Evolutionary conservation across 2,329 filamentous ascomycete species (phyloP), one percentile per base, ranked within the genome.

Genomic region (Venturia effusa): DNA sequence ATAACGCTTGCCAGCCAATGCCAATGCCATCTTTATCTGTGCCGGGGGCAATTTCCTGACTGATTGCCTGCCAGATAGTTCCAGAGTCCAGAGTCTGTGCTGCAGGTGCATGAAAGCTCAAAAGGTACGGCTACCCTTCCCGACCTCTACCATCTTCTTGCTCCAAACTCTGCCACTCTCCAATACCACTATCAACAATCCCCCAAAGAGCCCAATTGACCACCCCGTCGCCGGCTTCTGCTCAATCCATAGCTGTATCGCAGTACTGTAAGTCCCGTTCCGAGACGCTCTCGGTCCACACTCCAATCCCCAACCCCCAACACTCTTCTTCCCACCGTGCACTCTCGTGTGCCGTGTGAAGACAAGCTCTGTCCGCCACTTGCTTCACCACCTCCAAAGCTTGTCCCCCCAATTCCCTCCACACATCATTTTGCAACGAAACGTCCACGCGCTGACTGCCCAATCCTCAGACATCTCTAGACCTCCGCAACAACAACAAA

Each of bases 381-480:
- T 30, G 10, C 48, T 55, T 57, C 51, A 34, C 19, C 17, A 22
- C 22, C 27, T 17, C 27, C 13, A 7, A 19, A 55, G 30, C 51
- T 32, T 55, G 24, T 54, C 22, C 34, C 27, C 51, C 51, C 7
- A 34, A 4, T 10, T 24, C 15, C 17, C 24, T 34, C 51, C 13
- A 17, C 45, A 13, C 27, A 22, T 11, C 51, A 34, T 55, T 7
- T n/a, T n/a, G 17, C 30, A 34, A 11, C 4, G 15, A 34, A 55
- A 55, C 11, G 22, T 30, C 34, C 30, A 4, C 51, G 27, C 51
- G 30, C 51, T 55, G 51, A 55, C 59, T 7, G 41, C 4, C 11
- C 19, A 41, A 41, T 61, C 19, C n/a, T 13, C 69, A 75, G 72
- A 70, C 74, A 75, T 57, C 51, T 34, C 51, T 57, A 57, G 34